Evolutionary conservation across 202 grass and related monocot genomes (phyloP), one percentile per base, ranked within the genome.

Genomic region (Dendrocalamus latiflorus): DNA sequence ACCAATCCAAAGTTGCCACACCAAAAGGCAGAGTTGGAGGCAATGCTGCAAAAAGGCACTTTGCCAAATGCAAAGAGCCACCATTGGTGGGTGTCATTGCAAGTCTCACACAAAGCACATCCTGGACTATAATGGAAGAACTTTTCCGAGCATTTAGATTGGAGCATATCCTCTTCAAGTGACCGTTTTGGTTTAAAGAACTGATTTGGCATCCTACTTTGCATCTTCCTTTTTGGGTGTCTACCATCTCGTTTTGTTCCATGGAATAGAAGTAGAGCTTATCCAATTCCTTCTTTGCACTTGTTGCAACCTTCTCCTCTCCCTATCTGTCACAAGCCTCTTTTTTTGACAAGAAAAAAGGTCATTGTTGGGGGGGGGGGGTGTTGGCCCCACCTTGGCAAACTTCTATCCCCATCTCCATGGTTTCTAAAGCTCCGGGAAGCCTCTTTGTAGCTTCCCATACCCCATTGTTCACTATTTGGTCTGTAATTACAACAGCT

Each of bases 31-130:
- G 73, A 54, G 39, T 48, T 70, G 48, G 43, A 66, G 77, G 57
- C 66, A 82, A 78, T 62, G 73, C 54, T 83, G 83, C 67, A 50
- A 67, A 86, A 86, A 86, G 42, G 51, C 79, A 68, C 88, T 86
- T 90, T 83, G 16, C 75, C 68, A 74, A 77, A 89, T 77, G 44
- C 60, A 54, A 63, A 45, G 74, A 30, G 24, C 38, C 73, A 82
- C 88, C 83, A 86, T 78, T 81, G 69, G 82, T 89, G 82, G 82
- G 54, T 85, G 81, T 51, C 36, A 85, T 81, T 53, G 72, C 79
- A 76, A 34, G 60, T 48, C 49, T 24, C 60, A 65, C 59, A 37
- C 8, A 74, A 71, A 65, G 74, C 24, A 70, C 74, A 20, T 26
- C 48, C 47, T 36, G 16, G 21, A 62, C 28, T 66, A 56, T 89